Evolutionary conservation across 352 stramenopile genomes (phyloP).

Genomic region (Phytopythium litorale): DNA sequence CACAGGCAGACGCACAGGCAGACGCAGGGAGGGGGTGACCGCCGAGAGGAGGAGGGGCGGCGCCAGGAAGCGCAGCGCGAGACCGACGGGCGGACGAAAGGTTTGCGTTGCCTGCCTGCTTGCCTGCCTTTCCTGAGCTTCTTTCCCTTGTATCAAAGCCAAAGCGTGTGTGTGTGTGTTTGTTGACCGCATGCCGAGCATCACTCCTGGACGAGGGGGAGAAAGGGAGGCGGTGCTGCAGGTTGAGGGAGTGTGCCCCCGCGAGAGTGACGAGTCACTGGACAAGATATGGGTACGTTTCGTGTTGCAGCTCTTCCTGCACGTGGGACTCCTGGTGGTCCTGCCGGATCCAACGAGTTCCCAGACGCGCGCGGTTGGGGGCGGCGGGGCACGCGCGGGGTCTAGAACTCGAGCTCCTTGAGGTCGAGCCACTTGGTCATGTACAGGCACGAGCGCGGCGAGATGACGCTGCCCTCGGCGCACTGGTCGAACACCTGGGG

Average conservation of each 20-base stretch:
- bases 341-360: too few species aligned
- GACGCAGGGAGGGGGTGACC: not conserved
- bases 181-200: not conserved
- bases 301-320: not conserved
- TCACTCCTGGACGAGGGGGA: not conserved
- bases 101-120: not conserved
- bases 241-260: not conserved
- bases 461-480: constrained; percentile 89
- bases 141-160: not conserved
- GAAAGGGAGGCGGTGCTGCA: not conserved
- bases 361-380: too few species aligned
- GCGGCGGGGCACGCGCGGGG: too few species aligned
- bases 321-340: not conserved
- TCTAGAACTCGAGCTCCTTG: constrained; percentile 82
- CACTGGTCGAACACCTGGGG: constrained; percentile 87
- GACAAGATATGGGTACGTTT: not conserved
- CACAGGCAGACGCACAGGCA: not conserved
- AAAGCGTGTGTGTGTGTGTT: not conserved
- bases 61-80: not conserved
- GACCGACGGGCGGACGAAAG: too few species aligned
- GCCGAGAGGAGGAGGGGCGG: not conserved
- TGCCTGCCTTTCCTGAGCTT: not conserved
- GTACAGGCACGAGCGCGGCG: constrained; percentile 88
- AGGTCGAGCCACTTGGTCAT: constrained; percentile 90
- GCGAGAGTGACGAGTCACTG: not conserved